Evolutionary conservation across 805 yeast genomes (phyloP).

Genomic region (Saturnispora hagleri): DNA sequence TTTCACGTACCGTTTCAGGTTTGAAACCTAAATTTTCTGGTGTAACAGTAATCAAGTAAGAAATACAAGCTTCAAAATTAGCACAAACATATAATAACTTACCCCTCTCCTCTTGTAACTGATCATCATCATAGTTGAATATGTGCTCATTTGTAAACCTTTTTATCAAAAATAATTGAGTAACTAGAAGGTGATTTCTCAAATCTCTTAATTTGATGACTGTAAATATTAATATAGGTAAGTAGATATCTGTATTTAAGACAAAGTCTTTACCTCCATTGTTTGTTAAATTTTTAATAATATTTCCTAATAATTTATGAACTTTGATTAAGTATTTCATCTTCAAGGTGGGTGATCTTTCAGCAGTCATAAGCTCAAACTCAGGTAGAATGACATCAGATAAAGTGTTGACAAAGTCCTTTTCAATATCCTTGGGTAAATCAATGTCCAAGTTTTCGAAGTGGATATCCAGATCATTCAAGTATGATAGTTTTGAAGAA

Average conservation of each 20-base stretch:
- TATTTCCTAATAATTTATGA: slow-evolving; percentile 23
- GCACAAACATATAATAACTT: slow-evolving; percentile 28
- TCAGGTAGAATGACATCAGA: slow-evolving; percentile 21
- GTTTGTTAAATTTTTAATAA: slow-evolving; percentile 17
- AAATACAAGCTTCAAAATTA: slow-evolving; percentile 29
- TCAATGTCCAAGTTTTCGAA: slow-evolving; percentile 25
- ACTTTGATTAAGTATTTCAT: slow-evolving; percentile 24
- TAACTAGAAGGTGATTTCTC: slow-evolving; percentile 21
- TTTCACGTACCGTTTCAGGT: slow-evolving; percentile 9
- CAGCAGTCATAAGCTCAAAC: slow-evolving; percentile 26
- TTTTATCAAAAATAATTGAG: slow-evolving; percentile 28
- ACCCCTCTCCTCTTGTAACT: slow-evolving; percentile 24
- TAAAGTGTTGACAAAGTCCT: slow-evolving; percentile 17
- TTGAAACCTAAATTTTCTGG: slow-evolving; percentile 24
- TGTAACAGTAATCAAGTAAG: slow-evolving; percentile 27
- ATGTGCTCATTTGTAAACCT: slow-evolving; percentile 25
- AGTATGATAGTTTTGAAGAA: slow-evolving; percentile 20
- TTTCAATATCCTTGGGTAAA: slow-evolving; percentile 18
- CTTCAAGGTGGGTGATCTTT: slow-evolving; percentile 28
- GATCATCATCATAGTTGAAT: slow-evolving; percentile 17
- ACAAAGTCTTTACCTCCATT: slow-evolving; percentile 6
- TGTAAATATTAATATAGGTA: slow-evolving; percentile 28
- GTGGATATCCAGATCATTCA: slow-evolving; percentile 19
- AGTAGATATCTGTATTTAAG: slow-evolving; percentile 28
- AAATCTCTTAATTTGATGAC: slow-evolving; percentile 25